These are phyloP conservation scores for Candida methanosorbosa DNA, from an alignment of 805 yeast genomes.

Conservation along the genomic window DNA sequence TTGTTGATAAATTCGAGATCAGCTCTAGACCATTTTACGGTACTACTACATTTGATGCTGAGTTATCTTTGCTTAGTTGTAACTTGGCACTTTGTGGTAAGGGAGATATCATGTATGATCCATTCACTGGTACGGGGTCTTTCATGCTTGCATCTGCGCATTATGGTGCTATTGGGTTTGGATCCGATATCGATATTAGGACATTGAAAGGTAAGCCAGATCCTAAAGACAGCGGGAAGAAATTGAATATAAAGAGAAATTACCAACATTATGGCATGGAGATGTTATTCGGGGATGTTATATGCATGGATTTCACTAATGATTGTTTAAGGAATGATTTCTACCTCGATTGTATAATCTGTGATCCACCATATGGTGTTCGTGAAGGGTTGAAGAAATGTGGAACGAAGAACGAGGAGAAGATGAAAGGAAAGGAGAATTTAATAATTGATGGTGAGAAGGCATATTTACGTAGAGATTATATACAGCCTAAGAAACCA, in stretches of 20 bases:
- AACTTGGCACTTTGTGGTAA: constrained; percentile 70
- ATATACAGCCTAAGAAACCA: constrained; percentile 88
- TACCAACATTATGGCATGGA: constrained; percentile 65
- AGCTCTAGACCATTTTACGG: constrained; percentile 83
- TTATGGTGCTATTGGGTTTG: constrained; percentile 72
- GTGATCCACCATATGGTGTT: constrained; percentile 98
- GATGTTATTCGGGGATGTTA: constrained; percentile 55
- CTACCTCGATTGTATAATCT: constrained; percentile 68
- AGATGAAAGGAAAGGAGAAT: constrained; percentile 64
- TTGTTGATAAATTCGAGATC: constrained; percentile 72
- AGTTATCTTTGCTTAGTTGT: constrained; percentile 77
- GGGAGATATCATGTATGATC: constrained; percentile 75
- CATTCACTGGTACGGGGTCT: constrained; percentile 96
- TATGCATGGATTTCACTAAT: constrained; percentile 94
- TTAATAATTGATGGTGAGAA: constrained; percentile 70
- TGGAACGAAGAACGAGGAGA: constrained; percentile 59
- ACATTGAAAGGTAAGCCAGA: constrained; percentile 58
- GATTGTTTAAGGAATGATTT: constrained; percentile 63
- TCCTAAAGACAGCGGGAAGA: constrained; percentile 20
- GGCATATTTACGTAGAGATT: constrained; percentile 72
- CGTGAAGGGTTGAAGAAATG: constrained; percentile 91
- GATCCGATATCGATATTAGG: constrained; percentile 88
- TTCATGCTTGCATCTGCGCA: constrained; percentile 82
- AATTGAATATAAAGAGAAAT: constrained; percentile 40
- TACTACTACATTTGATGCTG: constrained; percentile 96